A percentile compares a stretch with the other conserved stretches of the same genome.
phyloP scores from a whole-genome alignment of 2,329 filamentous ascomycete genomes.

The Macrophomina tecta region DNA sequence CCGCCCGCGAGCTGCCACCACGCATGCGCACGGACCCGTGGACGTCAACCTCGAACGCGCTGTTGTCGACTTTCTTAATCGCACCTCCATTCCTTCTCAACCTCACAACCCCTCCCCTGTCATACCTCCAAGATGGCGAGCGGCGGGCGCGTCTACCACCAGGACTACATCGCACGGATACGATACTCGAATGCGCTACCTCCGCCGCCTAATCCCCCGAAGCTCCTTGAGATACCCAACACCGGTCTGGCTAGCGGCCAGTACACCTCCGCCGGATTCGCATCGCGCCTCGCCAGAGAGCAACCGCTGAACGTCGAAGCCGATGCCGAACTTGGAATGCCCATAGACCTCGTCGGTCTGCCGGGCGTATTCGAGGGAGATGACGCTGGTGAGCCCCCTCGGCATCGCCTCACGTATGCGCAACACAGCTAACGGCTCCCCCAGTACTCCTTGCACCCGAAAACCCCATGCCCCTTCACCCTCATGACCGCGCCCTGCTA shows the following conservation, averaged over 20 bases:
- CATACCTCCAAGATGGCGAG: conserved; percentile 24
- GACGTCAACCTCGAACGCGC: conserved; percentile 11
- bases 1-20: background rate
- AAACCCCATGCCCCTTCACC: conserved; percentile 73
- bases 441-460: conserved; percentile 82
- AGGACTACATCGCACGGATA: conserved; percentile 96
- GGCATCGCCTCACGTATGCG: conserved; percentile 21
- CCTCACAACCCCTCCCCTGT: background rate
- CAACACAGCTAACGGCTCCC: conserved; percentile 33
- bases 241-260: conserved; percentile 84
- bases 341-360: conserved; percentile 91
- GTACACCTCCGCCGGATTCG: conserved; percentile 90
- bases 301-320: conserved; percentile 96
- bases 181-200: conserved; percentile 95
- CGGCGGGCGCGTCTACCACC: conserved; percentile 62
- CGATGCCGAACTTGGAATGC: conserved; percentile 97
- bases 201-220: conserved; percentile 90
- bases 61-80: conserved; percentile 8
- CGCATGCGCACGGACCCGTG: conserved; percentile 13
- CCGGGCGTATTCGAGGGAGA: conserved; percentile 94
- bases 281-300: conserved; percentile 84
- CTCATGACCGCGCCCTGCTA: conserved; percentile 83
- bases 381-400: conserved; percentile 74
- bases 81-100: conserved; percentile 2
- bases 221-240: conserved; percentile 95